Conservation (phyloP, 768 basidiomycete genomes). For the Auriculariales sp. region DNA sequence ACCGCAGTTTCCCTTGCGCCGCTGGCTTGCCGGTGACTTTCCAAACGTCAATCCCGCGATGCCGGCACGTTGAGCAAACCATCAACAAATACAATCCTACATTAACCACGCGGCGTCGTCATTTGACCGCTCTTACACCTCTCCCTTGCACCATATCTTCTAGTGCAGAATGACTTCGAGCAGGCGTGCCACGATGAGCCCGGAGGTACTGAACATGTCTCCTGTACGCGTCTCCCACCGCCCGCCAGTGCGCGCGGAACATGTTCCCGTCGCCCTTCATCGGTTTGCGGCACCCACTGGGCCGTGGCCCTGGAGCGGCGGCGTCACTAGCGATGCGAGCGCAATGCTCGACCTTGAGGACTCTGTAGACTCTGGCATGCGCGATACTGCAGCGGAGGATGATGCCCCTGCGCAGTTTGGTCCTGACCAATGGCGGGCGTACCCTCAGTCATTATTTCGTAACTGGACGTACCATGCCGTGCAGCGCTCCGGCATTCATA, state of each 20-base stretch:
- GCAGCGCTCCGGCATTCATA: constrained; percentile 17
- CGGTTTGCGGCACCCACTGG: constrained; percentile 29
- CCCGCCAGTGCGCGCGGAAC: not conserved
- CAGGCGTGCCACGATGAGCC: too few species aligned
- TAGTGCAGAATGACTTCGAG: too few species aligned
- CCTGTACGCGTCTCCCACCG: too few species aligned
- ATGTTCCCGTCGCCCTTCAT: constrained; percentile 7
- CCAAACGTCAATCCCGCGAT: too few species aligned
- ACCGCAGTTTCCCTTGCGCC: too few species aligned
- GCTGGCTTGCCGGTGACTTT: too few species aligned
- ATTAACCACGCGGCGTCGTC: too few species aligned
- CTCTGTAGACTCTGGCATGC: not conserved
- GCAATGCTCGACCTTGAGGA: not conserved
- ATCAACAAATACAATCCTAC: too few species aligned
- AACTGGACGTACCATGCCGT: constrained; percentile 40
- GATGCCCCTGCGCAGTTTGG: not conserved
- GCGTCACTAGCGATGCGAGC: not conserved
- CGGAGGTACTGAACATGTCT: too few species aligned
- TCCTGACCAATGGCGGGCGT: constrained; percentile 17
- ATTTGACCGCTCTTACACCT: too few species aligned
- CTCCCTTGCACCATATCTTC: too few species aligned
- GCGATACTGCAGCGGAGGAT: not conserved
- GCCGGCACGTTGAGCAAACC: too few species aligned
- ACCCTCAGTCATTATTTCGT: constrained; percentile 38
- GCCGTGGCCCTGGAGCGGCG: constrained; percentile 15